Evolutionary conservation across 805 yeast species (phyloP).

Genomic region (Candida schatavii): DNA sequence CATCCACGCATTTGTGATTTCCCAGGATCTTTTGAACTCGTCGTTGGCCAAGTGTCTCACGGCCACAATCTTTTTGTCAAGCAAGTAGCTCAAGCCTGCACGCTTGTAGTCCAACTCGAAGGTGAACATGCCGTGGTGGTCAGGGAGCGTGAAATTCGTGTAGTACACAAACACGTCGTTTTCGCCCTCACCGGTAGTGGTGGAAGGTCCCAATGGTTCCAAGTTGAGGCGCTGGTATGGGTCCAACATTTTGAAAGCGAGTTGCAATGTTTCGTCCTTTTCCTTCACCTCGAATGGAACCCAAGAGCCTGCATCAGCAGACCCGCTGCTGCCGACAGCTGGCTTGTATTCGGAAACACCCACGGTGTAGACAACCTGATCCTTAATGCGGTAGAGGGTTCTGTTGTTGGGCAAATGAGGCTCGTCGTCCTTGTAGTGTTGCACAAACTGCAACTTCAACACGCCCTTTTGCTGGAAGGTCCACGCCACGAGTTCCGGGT

Average conservation of each 20-base stretch:
- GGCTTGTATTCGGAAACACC: slow-evolving; percentile 45
- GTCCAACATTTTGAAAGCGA: slow-evolving; percentile 86
- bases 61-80: slow-evolving; percentile 67
- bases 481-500: slow-evolving; percentile 51
- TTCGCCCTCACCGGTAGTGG: slow-evolving; percentile 29
- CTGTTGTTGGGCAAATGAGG: slow-evolving; percentile 36
- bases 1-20: slow-evolving; percentile 90
- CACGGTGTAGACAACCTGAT: slow-evolving; percentile 56
- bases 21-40: slow-evolving; percentile 91
- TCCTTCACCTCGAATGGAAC: slow-evolving; percentile 48
- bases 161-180: slow-evolving; percentile 49
- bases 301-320: slow-evolving; percentile 60
- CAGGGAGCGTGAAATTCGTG: slow-evolving; percentile 73
- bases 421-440: slow-evolving; percentile 51
- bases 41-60: slow-evolving; percentile 94
- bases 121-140: slow-evolving; percentile 96
- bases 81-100: slow-evolving; percentile 67
- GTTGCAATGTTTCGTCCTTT: slow-evolving; percentile 61
- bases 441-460: slow-evolving; percentile 51
- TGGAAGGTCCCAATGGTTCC: slow-evolving; percentile 37
- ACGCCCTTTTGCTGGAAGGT: slow-evolving; percentile 67
- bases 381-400: slow-evolving; percentile 68
- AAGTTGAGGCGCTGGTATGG: slow-evolving; percentile 87
- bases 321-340: no score
- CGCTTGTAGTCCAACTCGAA: slow-evolving; percentile 76